A percentile compares a stretch with the other conserved stretches of the same genome.
phyloP scores from a whole-genome alignment of 2,329 filamentous ascomycete genomes.

The Endoconidiophora polonica region DNA sequence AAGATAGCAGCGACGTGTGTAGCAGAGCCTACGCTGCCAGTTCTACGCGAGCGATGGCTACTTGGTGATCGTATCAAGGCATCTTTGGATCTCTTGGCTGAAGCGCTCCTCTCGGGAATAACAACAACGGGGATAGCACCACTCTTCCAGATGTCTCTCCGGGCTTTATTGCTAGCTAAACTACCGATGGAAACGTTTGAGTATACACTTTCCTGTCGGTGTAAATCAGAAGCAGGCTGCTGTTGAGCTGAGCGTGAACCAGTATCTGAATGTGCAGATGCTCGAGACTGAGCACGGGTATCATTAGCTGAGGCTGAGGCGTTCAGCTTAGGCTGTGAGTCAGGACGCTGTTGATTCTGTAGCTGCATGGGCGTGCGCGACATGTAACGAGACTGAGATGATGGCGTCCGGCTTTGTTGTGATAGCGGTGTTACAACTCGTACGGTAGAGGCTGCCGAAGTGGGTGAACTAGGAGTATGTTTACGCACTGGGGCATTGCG shows the following conservation, averaged over 20 bases:
- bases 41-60: constrained; percentile 37
- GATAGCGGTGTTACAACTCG: constrained; percentile 1
- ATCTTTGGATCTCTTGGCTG: constrained; percentile 30
- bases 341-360: constrained; percentile 11
- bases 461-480: constrained; percentile 3
- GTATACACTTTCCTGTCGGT: constrained; percentile 29
- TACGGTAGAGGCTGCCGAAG: not conserved
- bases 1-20: not conserved
- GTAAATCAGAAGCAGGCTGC: not conserved
- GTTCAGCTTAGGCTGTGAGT: constrained; percentile 18
- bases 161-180: constrained; percentile 34
- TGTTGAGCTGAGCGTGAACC: not conserved
- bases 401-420: not conserved
- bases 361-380: not conserved
- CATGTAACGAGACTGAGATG: not conserved
- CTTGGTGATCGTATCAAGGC: constrained; percentile 45
- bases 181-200: constrained; percentile 34
- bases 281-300: not conserved
- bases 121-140: constrained; percentile 47
- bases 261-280: not conserved
- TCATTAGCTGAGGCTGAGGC: constrained; percentile 17
- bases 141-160: constrained; percentile 41
- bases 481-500: not conserved
- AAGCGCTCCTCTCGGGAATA: constrained; percentile 41
- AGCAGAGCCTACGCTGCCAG: constrained; percentile 35